phyloP scores from a whole-genome alignment of 352 stramenopile species.

The Globisporangium spiculum region DNA sequence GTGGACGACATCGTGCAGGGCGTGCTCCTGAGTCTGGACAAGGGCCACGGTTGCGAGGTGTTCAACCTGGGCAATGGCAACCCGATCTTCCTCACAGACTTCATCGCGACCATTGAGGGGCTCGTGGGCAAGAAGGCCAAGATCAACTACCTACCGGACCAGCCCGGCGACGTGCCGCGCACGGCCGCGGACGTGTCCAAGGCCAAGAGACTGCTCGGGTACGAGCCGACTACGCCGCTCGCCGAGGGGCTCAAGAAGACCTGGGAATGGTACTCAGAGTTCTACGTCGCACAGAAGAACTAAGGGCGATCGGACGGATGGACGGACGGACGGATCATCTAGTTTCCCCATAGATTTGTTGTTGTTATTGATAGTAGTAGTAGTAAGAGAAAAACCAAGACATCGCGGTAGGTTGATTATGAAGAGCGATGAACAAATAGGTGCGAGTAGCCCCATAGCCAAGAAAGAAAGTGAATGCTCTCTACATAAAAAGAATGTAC shows the following conservation, averaged over 20 bases:
- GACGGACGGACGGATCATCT: neutral
- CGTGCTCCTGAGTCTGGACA: conserved; percentile 79
- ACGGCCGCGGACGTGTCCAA: conserved; percentile 97
- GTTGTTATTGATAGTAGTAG: neutral
- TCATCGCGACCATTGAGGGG: conserved; percentile 95
- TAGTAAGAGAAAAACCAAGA: neutral
- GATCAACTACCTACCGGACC: conserved; percentile 93
- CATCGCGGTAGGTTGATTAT: neutral
- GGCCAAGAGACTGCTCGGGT: conserved; percentile 92
- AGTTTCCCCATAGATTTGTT: neutral
- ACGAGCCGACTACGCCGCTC: conserved; percentile 92
- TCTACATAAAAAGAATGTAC: neutral
- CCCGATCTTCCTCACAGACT: conserved; percentile 92
- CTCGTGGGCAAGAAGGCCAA: conserved; percentile 92
- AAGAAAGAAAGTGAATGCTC: neutral
- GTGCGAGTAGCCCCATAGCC: neutral
- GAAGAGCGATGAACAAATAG: neutral
- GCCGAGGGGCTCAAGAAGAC: conserved; percentile 92
- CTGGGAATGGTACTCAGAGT: conserved; percentile 91
- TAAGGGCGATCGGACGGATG: neutral
- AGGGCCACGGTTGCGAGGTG: conserved; percentile 89
- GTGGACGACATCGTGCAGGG: conserved; percentile 98
- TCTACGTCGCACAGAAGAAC: conserved; percentile 33
- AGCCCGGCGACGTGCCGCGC: conserved; percentile 95
- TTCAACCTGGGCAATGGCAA: conserved; percentile 97